Evolutionary conservation across 257 asterid genomes (phyloP).

Genomic region (Eustoma russellianum): DNA sequence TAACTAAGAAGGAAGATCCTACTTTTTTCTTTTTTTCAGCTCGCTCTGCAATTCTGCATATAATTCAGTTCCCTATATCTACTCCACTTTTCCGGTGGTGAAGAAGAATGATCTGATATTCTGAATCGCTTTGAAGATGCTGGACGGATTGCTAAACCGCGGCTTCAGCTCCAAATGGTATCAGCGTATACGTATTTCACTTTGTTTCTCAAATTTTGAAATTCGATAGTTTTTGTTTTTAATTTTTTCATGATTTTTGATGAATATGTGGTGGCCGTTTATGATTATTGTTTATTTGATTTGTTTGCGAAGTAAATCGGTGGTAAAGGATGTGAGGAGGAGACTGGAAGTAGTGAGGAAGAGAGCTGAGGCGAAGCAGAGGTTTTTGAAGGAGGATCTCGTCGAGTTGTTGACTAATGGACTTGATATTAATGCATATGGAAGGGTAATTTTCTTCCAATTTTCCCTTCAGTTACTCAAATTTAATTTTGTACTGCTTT

Average conservation of each 20-base stretch:
- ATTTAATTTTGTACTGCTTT: too few relatives aligned
- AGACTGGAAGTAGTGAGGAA: slow-evolving; percentile 67
- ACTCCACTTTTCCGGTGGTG: too few relatives aligned
- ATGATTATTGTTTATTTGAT: slow-evolving; percentile 1
- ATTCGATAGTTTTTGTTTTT: neutral
- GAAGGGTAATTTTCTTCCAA: slow-evolving; percentile 47
- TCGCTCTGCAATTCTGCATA: too few relatives aligned
- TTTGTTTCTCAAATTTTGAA: neutral
- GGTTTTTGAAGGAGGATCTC: slow-evolving; percentile 87
- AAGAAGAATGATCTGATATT: neutral
- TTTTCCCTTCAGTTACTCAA: neutral
- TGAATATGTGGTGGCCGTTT: neutral
- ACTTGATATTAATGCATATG: slow-evolving; percentile 83
- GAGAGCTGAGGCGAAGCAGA: slow-evolving; percentile 91
- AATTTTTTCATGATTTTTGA: neutral
- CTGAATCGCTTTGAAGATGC: slow-evolving; percentile 43
- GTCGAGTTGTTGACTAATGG: slow-evolving; percentile 80
- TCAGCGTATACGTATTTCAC: slow-evolving; percentile 10
- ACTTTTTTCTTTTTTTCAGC: too few relatives aligned
- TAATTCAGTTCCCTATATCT: too few relatives aligned
- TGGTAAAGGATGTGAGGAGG: slow-evolving; percentile 50
- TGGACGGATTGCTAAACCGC: slow-evolving; percentile 79
- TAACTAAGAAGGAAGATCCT: too few relatives aligned
- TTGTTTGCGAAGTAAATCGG: slow-evolving; percentile 50
- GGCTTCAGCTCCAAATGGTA: slow-evolving; percentile 88